A percentile compares a stretch with the other conserved stretches of the same genome.
Conservation (phyloP, 2,329 filamentous ascomycete species). For the Neospermospora avenae region DNA sequence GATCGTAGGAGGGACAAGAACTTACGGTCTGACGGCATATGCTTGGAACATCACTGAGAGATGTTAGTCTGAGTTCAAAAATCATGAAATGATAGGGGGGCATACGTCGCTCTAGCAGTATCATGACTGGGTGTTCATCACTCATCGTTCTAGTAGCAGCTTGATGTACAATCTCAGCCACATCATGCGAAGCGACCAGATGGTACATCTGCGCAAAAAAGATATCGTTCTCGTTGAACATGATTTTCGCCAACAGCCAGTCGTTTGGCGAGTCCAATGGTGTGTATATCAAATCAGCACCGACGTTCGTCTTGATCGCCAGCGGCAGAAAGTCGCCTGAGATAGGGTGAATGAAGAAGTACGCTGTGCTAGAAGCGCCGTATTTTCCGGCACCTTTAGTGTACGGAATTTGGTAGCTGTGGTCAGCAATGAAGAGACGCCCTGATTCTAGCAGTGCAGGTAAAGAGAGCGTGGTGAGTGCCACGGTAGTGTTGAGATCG, state of each 20-base stretch:
- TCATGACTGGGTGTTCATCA: slow-evolving; percentile 42
- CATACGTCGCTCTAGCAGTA: slow-evolving; percentile 14
- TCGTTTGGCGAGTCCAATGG: slow-evolving; percentile 43
- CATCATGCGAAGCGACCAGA: slow-evolving; percentile 42
- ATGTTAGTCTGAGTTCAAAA: not conserved
- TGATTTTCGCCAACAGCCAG: slow-evolving; percentile 50
- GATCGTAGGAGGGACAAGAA: not conserved
- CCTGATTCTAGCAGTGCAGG: slow-evolving; percentile 36
- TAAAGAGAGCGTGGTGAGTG: slow-evolving; percentile 33
- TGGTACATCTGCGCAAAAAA: slow-evolving; percentile 45
- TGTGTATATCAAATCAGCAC: slow-evolving; percentile 44
- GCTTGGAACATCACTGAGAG: slow-evolving; percentile 17
- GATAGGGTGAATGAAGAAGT: slow-evolving; percentile 44
- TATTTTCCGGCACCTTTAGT: slow-evolving; percentile 34
- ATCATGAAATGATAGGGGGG: not conserved
- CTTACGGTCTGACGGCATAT: slow-evolving; percentile 12
- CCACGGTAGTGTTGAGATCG: slow-evolving; percentile 30
- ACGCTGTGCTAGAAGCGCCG: slow-evolving; percentile 43
- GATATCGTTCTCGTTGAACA: slow-evolving; percentile 47
- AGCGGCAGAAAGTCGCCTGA: slow-evolving; percentile 45
- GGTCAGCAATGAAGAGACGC: slow-evolving; percentile 44
- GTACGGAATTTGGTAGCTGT: slow-evolving; percentile 37
- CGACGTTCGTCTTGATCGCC: slow-evolving; percentile 46
- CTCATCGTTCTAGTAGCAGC: slow-evolving; percentile 46
- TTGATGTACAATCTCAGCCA: slow-evolving; percentile 43